A percentile compares a stretch with the other conserved stretches of the same genome.
phyloP scores from a whole-genome alignment of 371 early-diverging fungal species.

The Mucor racemosus region DNA sequence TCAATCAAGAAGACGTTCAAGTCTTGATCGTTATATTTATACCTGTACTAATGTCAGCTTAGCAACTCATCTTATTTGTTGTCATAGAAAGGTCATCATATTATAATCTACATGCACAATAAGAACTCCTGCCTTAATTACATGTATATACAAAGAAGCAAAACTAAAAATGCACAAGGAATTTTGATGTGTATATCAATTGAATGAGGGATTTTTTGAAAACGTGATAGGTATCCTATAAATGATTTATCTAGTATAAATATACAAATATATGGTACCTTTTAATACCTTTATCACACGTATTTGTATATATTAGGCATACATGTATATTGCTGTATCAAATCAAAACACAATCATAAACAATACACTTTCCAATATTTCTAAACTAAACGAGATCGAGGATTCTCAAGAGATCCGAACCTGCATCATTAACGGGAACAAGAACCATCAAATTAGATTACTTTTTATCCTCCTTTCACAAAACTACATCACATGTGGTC shows the following conservation, averaged over 20 bases:
- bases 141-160: neutral
- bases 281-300: no score
- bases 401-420: no score
- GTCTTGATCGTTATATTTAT: neutral
- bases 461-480: neutral
- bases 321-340: no score
- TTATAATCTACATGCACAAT: neutral
- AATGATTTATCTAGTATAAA: neutral
- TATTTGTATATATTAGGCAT: neutral
- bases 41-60: neutral
- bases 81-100: neutral
- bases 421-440: no score
- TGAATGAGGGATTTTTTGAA: neutral
- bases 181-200: neutral
- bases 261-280: no score
- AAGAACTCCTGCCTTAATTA: neutral
- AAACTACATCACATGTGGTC: neutral
- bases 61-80: neutral
- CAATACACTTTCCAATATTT: no score
- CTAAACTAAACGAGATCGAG: no score
- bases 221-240: neutral
- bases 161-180: neutral
- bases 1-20: neutral
- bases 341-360: no score
- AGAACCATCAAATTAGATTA: no score